These are phyloP conservation scores for Butyriboletus appendiculatus DNA, from an alignment of 1,284 basidiomycete genomes.

Conservation along the genomic window DNA sequence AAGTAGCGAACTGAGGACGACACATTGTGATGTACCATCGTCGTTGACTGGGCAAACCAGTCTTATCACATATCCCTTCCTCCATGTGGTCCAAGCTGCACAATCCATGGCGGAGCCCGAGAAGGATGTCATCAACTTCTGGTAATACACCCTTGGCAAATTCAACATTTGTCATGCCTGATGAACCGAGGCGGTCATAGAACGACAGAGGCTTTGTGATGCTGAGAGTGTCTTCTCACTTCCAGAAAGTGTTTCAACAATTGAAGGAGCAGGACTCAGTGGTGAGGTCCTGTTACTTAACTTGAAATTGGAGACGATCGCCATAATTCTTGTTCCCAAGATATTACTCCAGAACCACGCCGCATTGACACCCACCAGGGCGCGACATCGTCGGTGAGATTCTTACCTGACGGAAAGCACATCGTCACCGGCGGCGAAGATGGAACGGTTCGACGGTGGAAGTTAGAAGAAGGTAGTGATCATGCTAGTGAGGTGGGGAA, in stretches of 20 bases:
- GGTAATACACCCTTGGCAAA: slow-evolving; percentile 3
- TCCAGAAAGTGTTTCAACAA: not conserved
- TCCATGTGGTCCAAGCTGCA: slow-evolving; percentile 16
- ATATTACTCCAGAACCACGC: slow-evolving; percentile 4
- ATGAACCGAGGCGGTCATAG: slow-evolving; percentile 5
- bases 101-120: slow-evolving; percentile 6
- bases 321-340: not conserved
- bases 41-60: not conserved
- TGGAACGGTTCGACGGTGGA: slow-evolving; percentile 13
- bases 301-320: not conserved
- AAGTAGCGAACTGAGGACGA: not conserved
- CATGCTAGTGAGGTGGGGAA: not conserved
- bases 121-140: slow-evolving; percentile 1
- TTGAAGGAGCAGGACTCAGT: not conserved
- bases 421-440: slow-evolving; percentile 2
- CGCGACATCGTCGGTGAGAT: slow-evolving; percentile 13
- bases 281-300: slow-evolving; percentile 1
- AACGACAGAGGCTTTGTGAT: not conserved
- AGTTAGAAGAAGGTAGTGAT: not conserved
- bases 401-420: slow-evolving; percentile 10
- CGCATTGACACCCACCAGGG: slow-evolving; percentile 2
- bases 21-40: not conserved
- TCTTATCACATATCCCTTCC: not conserved
- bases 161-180: not conserved
- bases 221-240: not conserved